A percentile compares a stretch with the other conserved stretches of the same genome.
Evolutionary conservation across 2,329 filamentous ascomycete genomes (phyloP).

Genomic region (Pestalotiopsis sp.): DNA sequence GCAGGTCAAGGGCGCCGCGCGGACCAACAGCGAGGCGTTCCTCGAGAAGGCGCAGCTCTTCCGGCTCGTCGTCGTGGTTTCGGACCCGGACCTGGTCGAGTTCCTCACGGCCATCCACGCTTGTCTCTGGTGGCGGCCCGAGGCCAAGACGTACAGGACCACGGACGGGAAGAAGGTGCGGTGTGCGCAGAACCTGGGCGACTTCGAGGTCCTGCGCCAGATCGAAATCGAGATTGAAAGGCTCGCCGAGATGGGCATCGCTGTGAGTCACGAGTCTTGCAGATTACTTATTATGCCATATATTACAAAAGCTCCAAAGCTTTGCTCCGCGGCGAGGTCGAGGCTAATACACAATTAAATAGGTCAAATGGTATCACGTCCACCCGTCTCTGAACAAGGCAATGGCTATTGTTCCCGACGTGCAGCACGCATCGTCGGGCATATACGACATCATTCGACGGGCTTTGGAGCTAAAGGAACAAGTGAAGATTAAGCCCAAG

Average conservation of each 20-base stretch:
- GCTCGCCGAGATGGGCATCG: background rate
- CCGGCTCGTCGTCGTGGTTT: background rate
- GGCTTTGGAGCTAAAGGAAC: background rate
- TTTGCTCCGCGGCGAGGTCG: background rate
- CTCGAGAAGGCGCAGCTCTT: background rate
- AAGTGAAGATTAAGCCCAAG: no score
- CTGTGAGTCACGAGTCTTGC: background rate
- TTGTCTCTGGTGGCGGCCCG: background rate
- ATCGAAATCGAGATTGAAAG: constrained; percentile 3
- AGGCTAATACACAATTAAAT: background rate
- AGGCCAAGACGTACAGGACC: background rate
- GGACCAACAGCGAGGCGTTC: constrained; percentile 6
- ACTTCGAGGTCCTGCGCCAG: background rate
- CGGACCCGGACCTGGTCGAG: background rate
- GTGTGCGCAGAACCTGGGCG: background rate
- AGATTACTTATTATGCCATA: background rate
- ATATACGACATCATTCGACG: background rate
- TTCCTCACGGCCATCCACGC: background rate
- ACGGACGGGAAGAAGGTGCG: background rate
- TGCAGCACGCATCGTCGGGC: background rate
- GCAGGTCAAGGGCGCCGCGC: background rate
- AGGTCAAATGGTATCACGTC: constrained; percentile 10
- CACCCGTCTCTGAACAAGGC: background rate
- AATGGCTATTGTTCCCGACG: background rate
- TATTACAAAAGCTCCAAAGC: no score